These are phyloP conservation scores for Acer saccharum DNA, from an alignment of 345 rosid genomes.

Conservation along the genomic window DNA sequence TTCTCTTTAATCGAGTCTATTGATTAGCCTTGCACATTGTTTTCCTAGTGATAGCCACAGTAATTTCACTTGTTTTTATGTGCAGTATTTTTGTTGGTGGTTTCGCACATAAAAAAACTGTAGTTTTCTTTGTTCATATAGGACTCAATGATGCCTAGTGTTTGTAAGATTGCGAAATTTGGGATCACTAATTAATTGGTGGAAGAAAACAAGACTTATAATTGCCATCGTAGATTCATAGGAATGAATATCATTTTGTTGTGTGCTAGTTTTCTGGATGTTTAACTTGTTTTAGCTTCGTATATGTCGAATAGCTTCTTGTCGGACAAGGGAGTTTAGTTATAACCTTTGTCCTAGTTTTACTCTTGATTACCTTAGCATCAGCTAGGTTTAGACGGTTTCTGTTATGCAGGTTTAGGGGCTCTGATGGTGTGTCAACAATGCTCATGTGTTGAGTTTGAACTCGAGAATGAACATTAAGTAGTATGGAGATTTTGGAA, in stretches of 20 bases:
- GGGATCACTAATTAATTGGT: neutral
- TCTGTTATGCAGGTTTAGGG: conserved; percentile 67
- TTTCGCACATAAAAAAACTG: neutral
- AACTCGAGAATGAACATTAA: conserved; percentile 29
- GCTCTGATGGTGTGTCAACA: conserved; percentile 28
- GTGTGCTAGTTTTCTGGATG: neutral
- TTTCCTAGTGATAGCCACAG: neutral
- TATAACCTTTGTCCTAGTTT: conserved; percentile 20
- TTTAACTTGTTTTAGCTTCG: conserved; percentile 8
- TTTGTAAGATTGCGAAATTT: neutral
- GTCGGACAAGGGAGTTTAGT: conserved; percentile 24
- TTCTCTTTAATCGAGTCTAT: neutral
- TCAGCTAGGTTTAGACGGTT: conserved; percentile 54
- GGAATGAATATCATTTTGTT: neutral
- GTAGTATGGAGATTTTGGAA: conserved; percentile 38
- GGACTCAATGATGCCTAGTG: neutral
- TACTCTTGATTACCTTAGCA: conserved; percentile 35
- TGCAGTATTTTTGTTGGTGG: too few relatives aligned
- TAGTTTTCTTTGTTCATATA: neutral
- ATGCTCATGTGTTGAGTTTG: conserved; percentile 25
- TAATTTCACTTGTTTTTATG: neutral
- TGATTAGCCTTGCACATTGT: neutral
- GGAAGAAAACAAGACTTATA: neutral
- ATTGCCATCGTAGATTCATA: neutral
- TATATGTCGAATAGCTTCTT: conserved; percentile 7